These are phyloP conservation scores for Fragaria vesca DNA, from an alignment of 306 rosid genomes.

Conservation along the genomic window DNA sequence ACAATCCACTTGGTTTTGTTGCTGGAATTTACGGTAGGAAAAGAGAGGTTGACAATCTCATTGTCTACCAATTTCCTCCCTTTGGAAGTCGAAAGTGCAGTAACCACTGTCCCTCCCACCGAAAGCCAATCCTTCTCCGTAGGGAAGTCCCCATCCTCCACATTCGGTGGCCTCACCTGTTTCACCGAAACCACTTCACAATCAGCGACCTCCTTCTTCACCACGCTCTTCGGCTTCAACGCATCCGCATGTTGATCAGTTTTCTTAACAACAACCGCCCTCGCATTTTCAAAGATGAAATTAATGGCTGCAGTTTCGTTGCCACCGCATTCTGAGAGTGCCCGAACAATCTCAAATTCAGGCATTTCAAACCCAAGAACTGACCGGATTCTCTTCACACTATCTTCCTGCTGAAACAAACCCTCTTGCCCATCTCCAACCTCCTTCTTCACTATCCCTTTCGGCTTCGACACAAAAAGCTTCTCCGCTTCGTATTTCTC, in stretches of 20 bases:
- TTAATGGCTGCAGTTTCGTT: slow-evolving; percentile 22
- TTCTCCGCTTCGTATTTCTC: neutral
- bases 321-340: neutral
- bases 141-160: slow-evolving; percentile 75
- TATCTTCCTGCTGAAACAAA: slow-evolving; percentile 9
- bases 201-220: neutral
- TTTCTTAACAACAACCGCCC: slow-evolving; percentile 37
- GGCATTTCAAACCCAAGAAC: slow-evolving; percentile 18
- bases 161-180: neutral
- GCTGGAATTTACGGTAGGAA: slow-evolving; percentile 29
- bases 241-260: slow-evolving; percentile 19
- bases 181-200: slow-evolving; percentile 2
- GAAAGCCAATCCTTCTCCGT: slow-evolving; percentile 57
- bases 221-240: neutral
- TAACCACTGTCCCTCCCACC: slow-evolving; percentile 59
- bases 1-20: slow-evolving; percentile 54
- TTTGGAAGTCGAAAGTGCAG: slow-evolving; percentile 58
- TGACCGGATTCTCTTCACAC: slow-evolving; percentile 18
- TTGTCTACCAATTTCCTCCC: slow-evolving; percentile 71
- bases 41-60: slow-evolving; percentile 64
- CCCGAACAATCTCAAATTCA: slow-evolving; percentile 8
- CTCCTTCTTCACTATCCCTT: neutral
- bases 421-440: neutral
- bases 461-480: neutral
- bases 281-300: neutral